Base-by-base conservation (phyloP, 2,329 filamentous ascomycete species). In the Aspergillus fumigatiaffinis region DNA sequence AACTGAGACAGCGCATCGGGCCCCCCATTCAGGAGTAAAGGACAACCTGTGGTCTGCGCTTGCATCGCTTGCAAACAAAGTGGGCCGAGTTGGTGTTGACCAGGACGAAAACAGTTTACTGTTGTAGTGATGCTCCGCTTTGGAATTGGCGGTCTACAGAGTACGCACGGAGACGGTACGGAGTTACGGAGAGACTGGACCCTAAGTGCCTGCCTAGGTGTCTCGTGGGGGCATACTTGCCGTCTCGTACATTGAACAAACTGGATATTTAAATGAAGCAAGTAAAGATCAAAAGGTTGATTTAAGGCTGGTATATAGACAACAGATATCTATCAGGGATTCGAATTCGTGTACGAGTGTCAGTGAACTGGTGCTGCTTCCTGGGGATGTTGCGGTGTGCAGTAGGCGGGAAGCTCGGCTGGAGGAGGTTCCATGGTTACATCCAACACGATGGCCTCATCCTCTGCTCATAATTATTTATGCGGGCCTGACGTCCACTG, bases 391-490 rank as follows among this genome's bases (percentile, higher is more conserved):
- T 58, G 54, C 59, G 61, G 56, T 59, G 54, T 57, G 57, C 25
- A 23, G 41, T 4, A 9, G 41, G 55, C 62, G 60, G 60, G 57
- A 60, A 60, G 57, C 62, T 63, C 62, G 62, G 62, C 57, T 60
- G 58, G 47, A 25, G 58, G 47, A 25, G 21, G 60, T 57, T 54
- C 60, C 62, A 63, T 60, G 62, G 60, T 59, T 55, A 46, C 49
- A 53, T 47, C 9, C 7, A 46, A 42, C 44, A 41, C 51, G 53
- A 51, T 56, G 57, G 59, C 57, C 63, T 60, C 56, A 57, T 56
- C 29, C 50, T 46, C 42, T 10, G n/a, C 14, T 50, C 23, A 35
- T 10, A 44, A 44, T 21, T 17, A 5, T 35, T 35, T 35, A 35
- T 35, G 32, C 32, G 12, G 10, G 32, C 14, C 4, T 35, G 32